phyloP scores from a whole-genome alignment of 345 rosid species.

The Citropsis articulata region DNA sequence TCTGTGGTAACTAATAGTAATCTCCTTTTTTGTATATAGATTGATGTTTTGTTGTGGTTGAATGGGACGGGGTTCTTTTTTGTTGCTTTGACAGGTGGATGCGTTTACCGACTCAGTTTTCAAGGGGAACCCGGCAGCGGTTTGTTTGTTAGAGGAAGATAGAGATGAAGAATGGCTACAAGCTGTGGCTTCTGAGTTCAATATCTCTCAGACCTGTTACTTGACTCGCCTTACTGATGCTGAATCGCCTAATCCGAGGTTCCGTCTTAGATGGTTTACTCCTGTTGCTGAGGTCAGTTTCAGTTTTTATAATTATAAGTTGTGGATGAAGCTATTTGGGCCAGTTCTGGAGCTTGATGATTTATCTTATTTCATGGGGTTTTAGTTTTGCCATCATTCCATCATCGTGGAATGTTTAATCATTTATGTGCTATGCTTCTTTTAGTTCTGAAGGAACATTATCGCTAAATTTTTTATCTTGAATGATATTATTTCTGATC shows the following conservation, averaged over 20 bases:
- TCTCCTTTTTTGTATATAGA: background rate
- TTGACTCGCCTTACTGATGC: conserved; percentile 27
- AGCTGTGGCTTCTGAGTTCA: conserved; percentile 57
- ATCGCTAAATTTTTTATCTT: conserved; percentile 4
- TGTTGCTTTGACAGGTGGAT: conserved; percentile 43
- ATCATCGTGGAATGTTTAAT: too few species aligned
- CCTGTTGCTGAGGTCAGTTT: conserved; percentile 41
- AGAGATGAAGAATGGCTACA: conserved; percentile 71
- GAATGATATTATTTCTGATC: too few species aligned
- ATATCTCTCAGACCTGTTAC: conserved; percentile 48
- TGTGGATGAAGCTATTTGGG: background rate
- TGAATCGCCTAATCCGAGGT: conserved; percentile 31
- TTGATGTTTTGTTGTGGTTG: conserved; percentile 5
- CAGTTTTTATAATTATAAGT: background rate
- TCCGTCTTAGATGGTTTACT: conserved; percentile 69
- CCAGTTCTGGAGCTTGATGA: background rate
- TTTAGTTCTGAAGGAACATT: too few species aligned
- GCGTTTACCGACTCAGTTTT: conserved; percentile 70
- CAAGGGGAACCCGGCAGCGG: conserved; percentile 85
- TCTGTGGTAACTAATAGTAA: conserved; percentile 24
- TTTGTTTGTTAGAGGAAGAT: conserved; percentile 64
- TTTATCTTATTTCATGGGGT: background rate
- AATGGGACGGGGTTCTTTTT: background rate
- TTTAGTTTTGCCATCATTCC: too few species aligned
- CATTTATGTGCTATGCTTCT: too few species aligned